A percentile compares a stretch with the other conserved stretches of the same genome.
These are phyloP conservation scores for Mycena rebaudengoi DNA, from an alignment of 768 basidiomycete genomes.

Conservation along the genomic window DNA sequence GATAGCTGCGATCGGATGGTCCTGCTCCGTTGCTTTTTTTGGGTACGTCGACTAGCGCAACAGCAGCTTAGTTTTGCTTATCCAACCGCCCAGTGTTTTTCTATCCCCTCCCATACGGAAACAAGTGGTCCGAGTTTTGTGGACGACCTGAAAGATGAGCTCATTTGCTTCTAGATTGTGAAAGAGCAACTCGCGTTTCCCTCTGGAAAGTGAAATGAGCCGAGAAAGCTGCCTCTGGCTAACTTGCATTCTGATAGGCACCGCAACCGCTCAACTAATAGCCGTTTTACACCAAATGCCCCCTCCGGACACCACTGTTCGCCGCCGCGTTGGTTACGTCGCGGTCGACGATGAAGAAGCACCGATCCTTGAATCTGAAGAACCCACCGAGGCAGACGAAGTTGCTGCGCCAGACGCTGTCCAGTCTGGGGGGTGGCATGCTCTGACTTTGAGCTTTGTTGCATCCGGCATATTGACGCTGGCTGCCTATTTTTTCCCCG, in stretches of 20 bases:
- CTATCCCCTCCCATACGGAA: conserved; percentile 93
- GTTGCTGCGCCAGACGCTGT: conserved; percentile 55
- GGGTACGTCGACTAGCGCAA: conserved; percentile 54
- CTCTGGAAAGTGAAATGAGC: conserved; percentile 69
- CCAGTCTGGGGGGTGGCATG: conserved; percentile 77
- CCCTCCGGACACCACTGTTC: conserved; percentile 66
- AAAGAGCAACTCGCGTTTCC: conserved; percentile 95
- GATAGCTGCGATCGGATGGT: conserved; percentile 83
- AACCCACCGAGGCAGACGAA: conserved; percentile 36
- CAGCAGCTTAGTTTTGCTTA: conserved; percentile 3
- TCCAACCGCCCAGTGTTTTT: conserved; percentile 72
- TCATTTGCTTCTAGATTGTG: conserved; percentile 67
- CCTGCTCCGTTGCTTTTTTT: conserved; percentile 92
- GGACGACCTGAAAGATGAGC: not conserved
- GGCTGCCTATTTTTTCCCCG: conserved; percentile 87
- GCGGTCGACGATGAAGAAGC: conserved; percentile 46
- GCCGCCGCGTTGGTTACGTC: conserved; percentile 66
- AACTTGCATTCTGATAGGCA: conserved; percentile 39
- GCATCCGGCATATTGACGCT: conserved; percentile 81
- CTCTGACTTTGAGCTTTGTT: conserved; percentile 80
- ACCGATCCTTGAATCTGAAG: conserved; percentile 41
- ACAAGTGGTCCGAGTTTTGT: conserved; percentile 79
- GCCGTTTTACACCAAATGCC: conserved; percentile 86
- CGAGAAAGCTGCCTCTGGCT: not conserved
- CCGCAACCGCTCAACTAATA: conserved; percentile 95